Evolutionary conservation across 495 filamentous ascomycete genomes (phyloP), one percentile per base, ranked within the genome.

Genomic region (Neurospora tetrasperma): DNA sequence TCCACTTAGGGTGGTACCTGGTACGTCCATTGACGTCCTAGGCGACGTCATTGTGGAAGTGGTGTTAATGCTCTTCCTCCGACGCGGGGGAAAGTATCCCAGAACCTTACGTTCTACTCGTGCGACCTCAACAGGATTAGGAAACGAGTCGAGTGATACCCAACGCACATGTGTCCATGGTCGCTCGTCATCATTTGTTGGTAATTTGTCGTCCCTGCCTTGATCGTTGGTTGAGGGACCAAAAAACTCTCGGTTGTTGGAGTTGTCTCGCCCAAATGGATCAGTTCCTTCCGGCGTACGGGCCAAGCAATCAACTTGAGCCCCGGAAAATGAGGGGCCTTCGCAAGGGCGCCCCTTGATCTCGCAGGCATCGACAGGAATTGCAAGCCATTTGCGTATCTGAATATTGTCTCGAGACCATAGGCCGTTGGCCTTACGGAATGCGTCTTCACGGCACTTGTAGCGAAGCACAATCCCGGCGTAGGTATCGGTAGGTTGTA

Each of bases 331-430:
- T 10, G 77, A 73, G 9, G 84, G 83, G 1, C 80, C 80, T 35
- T 86, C 80, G 76, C 86, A 88, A 7, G 85, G 86, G 23, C 90
- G 87, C 12, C 96, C 96, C 77, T 94, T 94, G 43, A 94, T 87
- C 31, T 89, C 89, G 79, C 96, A 98, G 11, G 92, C 91, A 78
- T 97, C 96, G 14, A 98, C 94, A 4, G 96, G 96, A 39, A 99
- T 81, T 10, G 97, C 84, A 18, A 99, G 86, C 23, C 87, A 89
- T 75, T 93, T 93, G 48, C 94, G 89, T 70, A 89, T 87, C 78
- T 97, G 94, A 43, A 97, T 91, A 71, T 88, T 91, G 79, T 98
- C 96, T 73, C 93, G 93, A 9, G 93, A 92, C 96, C 96, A 98
- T 75, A 99, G 88, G 20, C 95, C 89, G 78, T 99, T 99, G 38